Base-by-base conservation (phyloP, 371 early-diverging fungal genomes). In the Thermomucor indicae-seudaticae region DNA sequence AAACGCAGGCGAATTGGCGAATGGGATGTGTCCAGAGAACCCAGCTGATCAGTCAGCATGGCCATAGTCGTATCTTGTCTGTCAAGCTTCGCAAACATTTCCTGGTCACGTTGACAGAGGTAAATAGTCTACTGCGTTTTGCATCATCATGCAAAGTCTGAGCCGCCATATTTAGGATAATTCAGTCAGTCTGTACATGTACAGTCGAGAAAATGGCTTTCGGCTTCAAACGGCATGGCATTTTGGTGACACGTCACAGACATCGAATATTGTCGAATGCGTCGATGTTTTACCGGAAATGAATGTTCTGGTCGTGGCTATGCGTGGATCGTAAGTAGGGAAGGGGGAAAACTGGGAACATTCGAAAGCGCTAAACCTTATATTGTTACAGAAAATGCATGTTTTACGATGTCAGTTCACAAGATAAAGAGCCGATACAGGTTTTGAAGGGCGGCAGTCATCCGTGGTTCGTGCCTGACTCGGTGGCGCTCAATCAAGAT, bases 281-380 rank as follows among this genome's bases (percentile, higher is more conserved):
- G 43, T 74, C 22, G 75, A 74, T 52, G 45, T 74, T 20, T 55
- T 74, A 28, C 71, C 75, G 24, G 71, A 68, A 20, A 64, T 70
- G 23, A 55, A 74, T 38, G 62, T 68, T n/a, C 31, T 74, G 32
- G 75, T 66, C 1, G 65, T 74, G 14, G 75, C 75, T 25, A 66
- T 65, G 44, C 62, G 69, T 23, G 75, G 75, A 59, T 74, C 71
- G 75, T 74, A 68, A 60, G 69, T 56, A 14, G n/a, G 8, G 10
- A 28, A 44, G n/a, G 7, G 10, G 14, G 23, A 43, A 6, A 24
- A n/a, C n/a, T 27, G 25, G 27, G 14, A 12, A 25, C 6, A 23
- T 27, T 25, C 24, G 12, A 29, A 43, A 12, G 27, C 1, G 22
- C 14, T 42, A 3, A 19, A 20, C 28, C 12, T 20, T 43, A 39